Base-by-base conservation (phyloP, 371 early-diverging fungal genomes). In the Entomophthora muscae region DNA sequence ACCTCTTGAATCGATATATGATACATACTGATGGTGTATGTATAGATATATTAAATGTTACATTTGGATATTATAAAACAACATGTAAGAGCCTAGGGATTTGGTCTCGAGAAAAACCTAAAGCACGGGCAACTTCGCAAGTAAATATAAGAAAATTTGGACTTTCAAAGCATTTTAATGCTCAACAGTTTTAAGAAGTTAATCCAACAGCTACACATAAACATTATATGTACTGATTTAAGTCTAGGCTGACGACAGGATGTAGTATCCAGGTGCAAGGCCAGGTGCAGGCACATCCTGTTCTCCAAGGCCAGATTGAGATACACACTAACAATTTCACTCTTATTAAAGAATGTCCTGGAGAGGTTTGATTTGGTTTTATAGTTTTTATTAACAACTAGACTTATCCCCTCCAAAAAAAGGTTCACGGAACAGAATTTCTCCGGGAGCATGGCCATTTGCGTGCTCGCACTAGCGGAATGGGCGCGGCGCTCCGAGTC, bases 351-450 rank as follows among this genome's bases (percentile, higher is more conserved):
- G 42, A 42, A 42, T 42, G 42, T 17, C 17, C 42, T 5, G 42
- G 42, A 42, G 42, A 42, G 42, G 42, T 42, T 10, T 10, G 17
- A 17, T 17, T 5, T 42, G 17, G 5, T 42, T 42, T 42, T 17
- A 42, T 17, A 42, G 42, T 17, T 42, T 42, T 57, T 61, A 63
- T 27, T 52, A 26, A 54, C n/a, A 52, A 32, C 29, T 68, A 85
- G 83, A 71, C 77, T 13, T 94, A 93, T 64, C 94, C 95, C 1
- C 71, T 94, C 54, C 91, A 91, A 73, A 93, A 93, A 76, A 89
- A 89, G 65, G 75, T 80, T 24, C 87, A 90, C 65, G 72, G 85
- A 0, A 70, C 81, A 22, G 92, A 91, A 63, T 89, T 86, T 71
- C 66, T 93, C 60, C 79, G 95, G 64, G 83, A 83, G 24, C 81